Conservation (phyloP, 2,329 filamentous ascomycete species). For the Diplodia scrobiculata region DNA sequence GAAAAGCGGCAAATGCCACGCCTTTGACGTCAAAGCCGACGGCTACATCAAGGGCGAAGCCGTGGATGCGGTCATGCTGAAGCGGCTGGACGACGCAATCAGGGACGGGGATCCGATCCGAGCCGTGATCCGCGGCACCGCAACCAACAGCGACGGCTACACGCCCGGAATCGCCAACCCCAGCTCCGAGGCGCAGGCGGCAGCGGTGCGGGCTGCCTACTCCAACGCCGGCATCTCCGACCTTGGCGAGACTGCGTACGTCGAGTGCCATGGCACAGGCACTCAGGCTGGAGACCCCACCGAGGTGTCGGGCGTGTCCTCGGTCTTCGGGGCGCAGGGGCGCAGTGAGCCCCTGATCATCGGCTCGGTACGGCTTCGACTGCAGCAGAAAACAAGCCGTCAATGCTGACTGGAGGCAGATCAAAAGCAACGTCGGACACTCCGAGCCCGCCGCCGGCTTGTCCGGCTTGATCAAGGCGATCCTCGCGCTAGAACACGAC, state of each 20-base stretch:
- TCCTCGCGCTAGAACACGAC: conserved; percentile 35
- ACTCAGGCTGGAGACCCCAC: conserved; percentile 36
- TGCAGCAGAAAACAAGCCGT: no score
- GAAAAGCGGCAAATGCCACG: conserved; percentile 23
- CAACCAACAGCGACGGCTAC: conserved; percentile 32
- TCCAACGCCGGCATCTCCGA: conserved; percentile 31
- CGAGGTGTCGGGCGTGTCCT: no score
- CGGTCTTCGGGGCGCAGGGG: no score
- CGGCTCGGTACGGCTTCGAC: no score
- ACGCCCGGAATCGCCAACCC: conserved; percentile 44
- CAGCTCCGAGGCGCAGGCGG: conserved; percentile 40
- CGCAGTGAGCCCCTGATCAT: no score
- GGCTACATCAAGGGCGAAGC: conserved; percentile 38
- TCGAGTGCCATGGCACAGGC: conserved; percentile 61
- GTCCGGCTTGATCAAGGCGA: conserved; percentile 37
- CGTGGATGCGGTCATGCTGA: conserved; percentile 36
- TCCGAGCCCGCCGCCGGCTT: conserved; percentile 37
- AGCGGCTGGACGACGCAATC: conserved; percentile 38
- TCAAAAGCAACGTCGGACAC: conserved; percentile 38
- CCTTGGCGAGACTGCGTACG: conserved; percentile 32
- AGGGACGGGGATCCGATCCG: conserved; percentile 39
- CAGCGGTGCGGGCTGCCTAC: conserved; percentile 29
- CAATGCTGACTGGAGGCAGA: no score
- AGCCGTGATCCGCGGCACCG: conserved; percentile 38
- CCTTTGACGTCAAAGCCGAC: conserved; percentile 35